phyloP scores from a whole-genome alignment of 208 protist genomes.

The Crithidia bombi region DNA sequence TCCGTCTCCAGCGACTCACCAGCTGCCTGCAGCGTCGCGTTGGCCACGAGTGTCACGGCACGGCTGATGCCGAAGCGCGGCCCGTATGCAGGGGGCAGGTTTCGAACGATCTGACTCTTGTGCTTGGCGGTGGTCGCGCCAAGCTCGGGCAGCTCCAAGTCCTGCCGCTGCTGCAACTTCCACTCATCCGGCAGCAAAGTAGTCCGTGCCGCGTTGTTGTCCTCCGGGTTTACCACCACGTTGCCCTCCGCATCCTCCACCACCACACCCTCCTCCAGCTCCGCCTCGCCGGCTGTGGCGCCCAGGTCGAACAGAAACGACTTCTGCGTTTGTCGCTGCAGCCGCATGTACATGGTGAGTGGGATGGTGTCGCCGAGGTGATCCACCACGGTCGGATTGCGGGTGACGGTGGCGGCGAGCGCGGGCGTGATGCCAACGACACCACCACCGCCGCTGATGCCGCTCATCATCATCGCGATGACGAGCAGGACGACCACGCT shows the following conservation, averaged over 20 bases:
- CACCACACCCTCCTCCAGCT: conserved; percentile 15
- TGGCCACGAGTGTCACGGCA: conserved; percentile 31
- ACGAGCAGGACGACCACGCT: background rate
- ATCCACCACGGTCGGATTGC: background rate
- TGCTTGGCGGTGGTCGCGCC: conserved; percentile 35
- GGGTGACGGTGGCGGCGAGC: background rate
- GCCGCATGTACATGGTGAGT: conserved; percentile 65
- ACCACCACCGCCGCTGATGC: background rate
- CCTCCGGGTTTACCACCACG: conserved; percentile 21
- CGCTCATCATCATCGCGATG: too few relatives aligned
- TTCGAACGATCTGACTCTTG: conserved; percentile 34
- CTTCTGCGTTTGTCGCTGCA: conserved; percentile 32
- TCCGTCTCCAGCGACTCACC: conserved; percentile 14
- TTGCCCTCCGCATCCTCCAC: conserved; percentile 28
- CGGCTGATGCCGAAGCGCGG: conserved; percentile 72
- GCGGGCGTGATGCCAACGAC: conserved; percentile 1
- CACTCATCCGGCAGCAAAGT: conserved; percentile 5
- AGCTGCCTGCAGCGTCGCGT: conserved; percentile 16
- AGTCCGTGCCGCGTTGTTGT: background rate
- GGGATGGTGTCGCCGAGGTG: conserved; percentile 61
- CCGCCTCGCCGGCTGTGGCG: background rate
- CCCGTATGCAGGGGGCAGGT: conserved; percentile 46
- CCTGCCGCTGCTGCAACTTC: conserved; percentile 2
- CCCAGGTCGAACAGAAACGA: conserved; percentile 28
- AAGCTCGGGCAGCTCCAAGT: conserved; percentile 17